Evolutionary conservation across 2,329 filamentous ascomycete species (phyloP), one percentile per base, ranked within the genome.

Genomic region (Chrysoporthe cubensis): DNA sequence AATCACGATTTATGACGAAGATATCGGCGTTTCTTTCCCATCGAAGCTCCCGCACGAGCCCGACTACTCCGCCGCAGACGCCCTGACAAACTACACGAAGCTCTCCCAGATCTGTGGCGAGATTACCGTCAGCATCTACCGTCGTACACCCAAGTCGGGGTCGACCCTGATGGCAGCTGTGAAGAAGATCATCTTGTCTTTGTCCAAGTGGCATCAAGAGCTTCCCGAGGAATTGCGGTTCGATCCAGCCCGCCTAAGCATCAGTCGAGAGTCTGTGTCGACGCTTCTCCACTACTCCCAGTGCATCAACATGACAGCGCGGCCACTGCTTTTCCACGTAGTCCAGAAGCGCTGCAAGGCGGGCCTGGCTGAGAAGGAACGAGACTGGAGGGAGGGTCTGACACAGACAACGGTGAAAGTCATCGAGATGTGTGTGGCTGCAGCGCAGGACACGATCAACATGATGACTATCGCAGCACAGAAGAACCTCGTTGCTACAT

Each of bases 251-350:
- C 78, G 76, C 3, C 78, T 84, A 7, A 79, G 80, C 65, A 79
- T 83, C 57, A 81, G 80, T 52, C 82, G 84, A 14, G 84, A 86
- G 73, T 81, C 79, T 11, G 82, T 86, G 4, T 85, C 83, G 1
- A 83, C 82, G 3, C 82, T 84, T 64, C 74, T 85, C 32, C 85
- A 87, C 70, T 87, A 86, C 71, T 86, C 86, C 69, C 84, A 86
- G 56, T 87, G 85, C 72, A 81, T 87, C 72, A 86, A 86, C 71
- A 87, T 87, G 84, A 85, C 84, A 0, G 83, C 81, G 0, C 77
- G 85, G 4, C 85, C 85, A 0, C 75, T 87, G 34, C 77, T 87
- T 0, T 85, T 86, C 68, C 81, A 85, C 69, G 80, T 87, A 2
- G 83, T 86, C 8, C 82, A 85, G 72, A 79, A 79, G 56, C 80